Evolutionary conservation across 345 rosid species (phyloP).

Genomic region (Ceriops decandra): DNA sequence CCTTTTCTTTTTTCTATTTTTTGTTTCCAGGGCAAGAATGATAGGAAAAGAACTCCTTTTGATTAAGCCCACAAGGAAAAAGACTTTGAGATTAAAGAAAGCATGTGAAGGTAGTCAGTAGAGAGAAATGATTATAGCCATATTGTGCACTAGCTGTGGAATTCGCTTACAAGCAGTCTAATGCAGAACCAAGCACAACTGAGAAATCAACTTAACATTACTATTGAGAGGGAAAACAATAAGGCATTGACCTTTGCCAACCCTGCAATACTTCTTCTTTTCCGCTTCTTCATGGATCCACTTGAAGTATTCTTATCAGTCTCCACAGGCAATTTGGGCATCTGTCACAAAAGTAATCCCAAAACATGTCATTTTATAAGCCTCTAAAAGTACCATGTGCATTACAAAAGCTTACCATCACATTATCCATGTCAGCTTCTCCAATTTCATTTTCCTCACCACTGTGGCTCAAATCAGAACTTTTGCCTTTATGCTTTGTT

Average conservation of each 20-base stretch:
- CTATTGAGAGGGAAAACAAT: not conserved
- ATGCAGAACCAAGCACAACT: not conserved
- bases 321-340: conserved; percentile 36
- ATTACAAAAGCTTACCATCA: conserved; percentile 43
- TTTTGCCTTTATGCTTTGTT: conserved; percentile 41
- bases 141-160: not conserved
- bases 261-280: conserved; percentile 67
- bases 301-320: conserved; percentile 40
- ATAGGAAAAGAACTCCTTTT: too few relatives aligned
- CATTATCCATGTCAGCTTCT: conserved; percentile 45
- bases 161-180: too few relatives aligned
- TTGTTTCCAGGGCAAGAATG: too few relatives aligned
- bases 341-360: conserved; percentile 23
- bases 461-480: conserved; percentile 35
- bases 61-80: too few relatives aligned
- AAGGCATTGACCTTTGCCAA: conserved; percentile 57
- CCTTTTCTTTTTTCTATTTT: too few relatives aligned
- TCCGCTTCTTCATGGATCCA: conserved; percentile 63
- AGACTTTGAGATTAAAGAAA: too few relatives aligned
- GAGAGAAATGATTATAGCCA: not conserved
- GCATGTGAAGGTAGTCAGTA: too few relatives aligned
- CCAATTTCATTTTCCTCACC: conserved; percentile 42
- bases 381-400: conserved; percentile 10
- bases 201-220: conserved; percentile 3
- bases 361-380: not conserved